phyloP scores from a whole-genome alignment of 1,139 yeast species.

The Debaryomyces fabryi region DNA sequence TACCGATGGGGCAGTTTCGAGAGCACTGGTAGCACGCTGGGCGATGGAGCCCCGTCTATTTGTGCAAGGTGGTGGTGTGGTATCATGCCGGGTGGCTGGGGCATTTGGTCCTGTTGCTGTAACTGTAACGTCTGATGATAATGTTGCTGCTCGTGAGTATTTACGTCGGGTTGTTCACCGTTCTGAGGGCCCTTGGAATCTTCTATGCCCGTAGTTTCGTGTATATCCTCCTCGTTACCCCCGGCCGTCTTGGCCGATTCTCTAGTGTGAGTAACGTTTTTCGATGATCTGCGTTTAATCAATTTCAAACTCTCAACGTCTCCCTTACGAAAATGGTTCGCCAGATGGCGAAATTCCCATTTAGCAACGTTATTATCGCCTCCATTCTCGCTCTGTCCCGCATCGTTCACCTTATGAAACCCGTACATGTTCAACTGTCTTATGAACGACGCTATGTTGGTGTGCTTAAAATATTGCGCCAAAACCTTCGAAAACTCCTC shows the following conservation, averaged over 20 bases:
- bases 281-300: slow-evolving; percentile 67
- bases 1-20: slow-evolving; percentile 14
- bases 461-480: slow-evolving; percentile 72
- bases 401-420: slow-evolving; percentile 66
- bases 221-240: not conserved
- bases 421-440: slow-evolving; percentile 82
- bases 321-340: slow-evolving; percentile 66
- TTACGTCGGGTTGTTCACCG: slow-evolving; percentile 16
- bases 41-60: slow-evolving; percentile 2
- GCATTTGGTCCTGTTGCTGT: slow-evolving; percentile 15
- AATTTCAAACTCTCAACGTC: slow-evolving; percentile 58
- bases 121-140: slow-evolving; percentile 15
- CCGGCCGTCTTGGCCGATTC: slow-evolving; percentile 40
- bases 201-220: not conserved
- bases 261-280: slow-evolving; percentile 48
- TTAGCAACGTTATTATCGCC: slow-evolving; percentile 16
- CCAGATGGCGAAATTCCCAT: slow-evolving; percentile 77
- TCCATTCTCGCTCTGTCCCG: slow-evolving; percentile 29
- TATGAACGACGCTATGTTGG: slow-evolving; percentile 78
- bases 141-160: slow-evolving; percentile 11
- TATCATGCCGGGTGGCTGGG: slow-evolving; percentile 15
- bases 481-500: slow-evolving; percentile 65
- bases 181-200: not conserved
- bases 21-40: slow-evolving; percentile 13
- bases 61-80: slow-evolving; percentile 8